Conservation (phyloP, 352 stramenopile species). For the Aphanomyces invadans region DNA sequence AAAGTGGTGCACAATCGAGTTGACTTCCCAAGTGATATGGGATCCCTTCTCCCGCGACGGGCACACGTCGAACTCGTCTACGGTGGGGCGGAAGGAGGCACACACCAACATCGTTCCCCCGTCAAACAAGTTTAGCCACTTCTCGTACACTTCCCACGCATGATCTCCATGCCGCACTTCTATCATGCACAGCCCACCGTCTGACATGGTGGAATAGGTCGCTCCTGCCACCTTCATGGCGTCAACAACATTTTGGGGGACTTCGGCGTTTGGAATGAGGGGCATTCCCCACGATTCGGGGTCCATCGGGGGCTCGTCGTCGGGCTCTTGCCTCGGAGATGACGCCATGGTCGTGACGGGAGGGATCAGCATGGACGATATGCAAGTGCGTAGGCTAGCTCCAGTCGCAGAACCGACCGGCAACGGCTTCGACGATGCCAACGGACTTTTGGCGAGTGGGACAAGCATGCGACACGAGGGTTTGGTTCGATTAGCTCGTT, state of each 20-base stretch:
- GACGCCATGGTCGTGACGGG: too few species aligned
- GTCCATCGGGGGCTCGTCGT: too few species aligned
- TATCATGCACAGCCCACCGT: background rate
- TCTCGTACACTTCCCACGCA: background rate
- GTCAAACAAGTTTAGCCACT: background rate
- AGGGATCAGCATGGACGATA: too few species aligned
- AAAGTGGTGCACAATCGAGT: background rate
- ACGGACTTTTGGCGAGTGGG: too few species aligned
- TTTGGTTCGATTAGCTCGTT: too few species aligned
- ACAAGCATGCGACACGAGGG: too few species aligned
- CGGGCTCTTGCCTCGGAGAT: background rate
- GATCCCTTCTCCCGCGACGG: background rate
- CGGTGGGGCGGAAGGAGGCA: background rate
- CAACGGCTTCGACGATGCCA: too few species aligned
- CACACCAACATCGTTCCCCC: background rate
- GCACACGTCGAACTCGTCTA: background rate
- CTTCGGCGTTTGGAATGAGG: too few species aligned
- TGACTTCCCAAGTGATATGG: background rate
- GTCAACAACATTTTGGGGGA: background rate
- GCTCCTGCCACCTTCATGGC: background rate
- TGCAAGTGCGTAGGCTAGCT: too few species aligned
- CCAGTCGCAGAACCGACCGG: too few species aligned
- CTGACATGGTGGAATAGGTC: background rate
- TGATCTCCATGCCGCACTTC: background rate
- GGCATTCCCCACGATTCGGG: too few species aligned